A percentile compares a stretch with the other conserved stretches of the same genome.
phyloP scores from a whole-genome alignment of 1,284 basidiomycete species.

The Trametes sp. region DNA sequence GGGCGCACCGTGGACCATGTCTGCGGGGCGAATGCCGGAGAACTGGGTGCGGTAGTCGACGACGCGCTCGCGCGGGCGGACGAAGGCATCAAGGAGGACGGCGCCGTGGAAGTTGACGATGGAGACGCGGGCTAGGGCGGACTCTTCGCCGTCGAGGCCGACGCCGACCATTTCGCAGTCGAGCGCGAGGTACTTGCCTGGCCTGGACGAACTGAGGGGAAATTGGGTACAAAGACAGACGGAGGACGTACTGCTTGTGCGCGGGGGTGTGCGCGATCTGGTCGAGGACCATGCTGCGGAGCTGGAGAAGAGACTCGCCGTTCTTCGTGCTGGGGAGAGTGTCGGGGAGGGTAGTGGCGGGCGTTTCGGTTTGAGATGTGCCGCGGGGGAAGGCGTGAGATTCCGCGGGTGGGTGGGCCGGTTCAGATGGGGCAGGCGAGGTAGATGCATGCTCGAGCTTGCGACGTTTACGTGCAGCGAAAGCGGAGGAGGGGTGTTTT shows the following conservation, averaged over 20 bases:
- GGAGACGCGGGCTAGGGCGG: slow-evolving; percentile 89
- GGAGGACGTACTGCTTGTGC: slow-evolving; percentile 55
- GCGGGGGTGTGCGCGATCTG: slow-evolving; percentile 47
- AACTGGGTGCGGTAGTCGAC: slow-evolving; percentile 95
- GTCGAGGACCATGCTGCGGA: slow-evolving; percentile 63
- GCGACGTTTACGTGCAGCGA: slow-evolving; percentile 40
- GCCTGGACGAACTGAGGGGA: slow-evolving; percentile 47
- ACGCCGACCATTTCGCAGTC: slow-evolving; percentile 99
- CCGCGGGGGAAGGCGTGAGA: background rate
- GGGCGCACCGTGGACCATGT: slow-evolving; percentile 73
- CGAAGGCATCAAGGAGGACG: slow-evolving; percentile 86
- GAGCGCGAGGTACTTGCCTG: slow-evolving; percentile 83
- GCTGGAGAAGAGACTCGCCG: slow-evolving; percentile 53
- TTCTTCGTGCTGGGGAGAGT: slow-evolving; percentile 40
- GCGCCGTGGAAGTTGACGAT: slow-evolving; percentile 92
- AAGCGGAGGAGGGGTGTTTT: background rate
- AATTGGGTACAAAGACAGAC: background rate
- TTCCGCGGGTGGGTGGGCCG: background rate
- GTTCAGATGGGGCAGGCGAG: background rate
- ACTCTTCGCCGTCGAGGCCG: slow-evolving; percentile 82
- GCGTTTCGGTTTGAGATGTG: background rate
- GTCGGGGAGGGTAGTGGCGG: background rate
- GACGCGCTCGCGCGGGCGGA: slow-evolving; percentile 87
- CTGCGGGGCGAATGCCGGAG: slow-evolving; percentile 83
- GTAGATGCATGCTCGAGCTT: slow-evolving; percentile 39